phyloP scores from a whole-genome alignment of 441 rosid genomes.

The Sinapis alba region DNA sequence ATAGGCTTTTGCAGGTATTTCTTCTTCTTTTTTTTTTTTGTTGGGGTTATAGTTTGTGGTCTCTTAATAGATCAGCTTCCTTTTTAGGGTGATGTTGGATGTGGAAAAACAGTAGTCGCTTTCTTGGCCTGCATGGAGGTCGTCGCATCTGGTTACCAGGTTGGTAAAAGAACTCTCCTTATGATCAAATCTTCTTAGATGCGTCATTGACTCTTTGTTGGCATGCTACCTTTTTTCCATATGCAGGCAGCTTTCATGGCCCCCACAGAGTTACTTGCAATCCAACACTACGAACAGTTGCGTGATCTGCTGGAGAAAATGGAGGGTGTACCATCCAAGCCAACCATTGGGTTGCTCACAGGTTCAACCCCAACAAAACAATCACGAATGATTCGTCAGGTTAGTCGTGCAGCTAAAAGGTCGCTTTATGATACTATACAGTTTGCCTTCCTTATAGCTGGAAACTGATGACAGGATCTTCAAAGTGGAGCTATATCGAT shows the following conservation, averaged over 20 bases:
- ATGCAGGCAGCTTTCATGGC: constrained; percentile 98
- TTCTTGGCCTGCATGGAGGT: constrained; percentile 99
- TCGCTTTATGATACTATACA: not conserved
- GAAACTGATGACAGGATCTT: constrained; percentile 63
- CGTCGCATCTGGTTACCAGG: constrained; percentile 93
- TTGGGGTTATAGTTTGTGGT: not conserved
- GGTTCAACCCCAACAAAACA: constrained; percentile 87
- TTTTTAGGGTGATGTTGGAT: constrained; percentile 94
- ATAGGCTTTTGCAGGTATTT: constrained; percentile 89
- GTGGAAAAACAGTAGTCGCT: constrained; percentile 96
- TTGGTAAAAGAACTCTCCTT: constrained; percentile 37
- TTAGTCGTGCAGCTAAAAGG: constrained; percentile 44
- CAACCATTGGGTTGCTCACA: constrained; percentile 85
- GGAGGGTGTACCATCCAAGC: constrained; percentile 61
- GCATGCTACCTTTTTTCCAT: constrained; percentile 6
- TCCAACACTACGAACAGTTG: constrained; percentile 88
- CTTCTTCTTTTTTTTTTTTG: not conserved
- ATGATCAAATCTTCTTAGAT: not conserved
- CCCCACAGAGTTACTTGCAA: constrained; percentile 95
- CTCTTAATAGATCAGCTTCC: constrained; percentile 16
- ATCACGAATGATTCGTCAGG: constrained; percentile 89
- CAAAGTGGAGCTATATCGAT: constrained; percentile 80
- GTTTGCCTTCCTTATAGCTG: constrained; percentile 33
- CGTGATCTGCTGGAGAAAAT: constrained; percentile 68
- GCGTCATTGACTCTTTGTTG: constrained; percentile 2